These are phyloP conservation scores for Ophiostoma perfectum DNA, from an alignment of 2,329 filamentous ascomycete species.

Conservation along the genomic window DNA sequence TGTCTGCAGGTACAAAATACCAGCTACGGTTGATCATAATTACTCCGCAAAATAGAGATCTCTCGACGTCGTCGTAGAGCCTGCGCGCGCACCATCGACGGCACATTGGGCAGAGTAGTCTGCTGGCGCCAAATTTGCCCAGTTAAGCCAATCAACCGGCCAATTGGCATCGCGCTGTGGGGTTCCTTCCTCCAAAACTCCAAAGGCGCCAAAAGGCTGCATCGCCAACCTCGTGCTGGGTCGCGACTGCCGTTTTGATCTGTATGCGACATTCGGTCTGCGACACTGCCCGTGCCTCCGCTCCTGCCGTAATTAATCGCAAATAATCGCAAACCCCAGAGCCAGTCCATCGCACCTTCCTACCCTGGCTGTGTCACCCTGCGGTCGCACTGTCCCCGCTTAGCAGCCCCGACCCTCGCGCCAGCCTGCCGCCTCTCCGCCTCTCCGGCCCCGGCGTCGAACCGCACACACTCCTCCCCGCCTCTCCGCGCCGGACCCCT, in stretches of 20 bases:
- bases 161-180: conserved; percentile 1
- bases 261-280: background rate
- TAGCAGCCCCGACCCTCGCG: background rate
- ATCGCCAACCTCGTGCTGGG: conserved; percentile 2
- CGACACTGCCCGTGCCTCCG: background rate
- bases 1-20: background rate
- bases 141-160: background rate
- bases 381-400: conserved; percentile 8
- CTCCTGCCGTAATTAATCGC: background rate
- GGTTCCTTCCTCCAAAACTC: background rate
- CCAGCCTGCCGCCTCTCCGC: background rate
- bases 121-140: background rate
- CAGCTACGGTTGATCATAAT: background rate
- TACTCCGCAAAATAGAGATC: conserved; percentile 7
- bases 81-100: background rate
- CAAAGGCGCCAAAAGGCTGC: background rate
- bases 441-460: background rate
- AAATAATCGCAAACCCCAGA: background rate
- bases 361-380: background rate
- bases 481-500: background rate
- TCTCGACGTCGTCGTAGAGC: background rate
- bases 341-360: background rate
- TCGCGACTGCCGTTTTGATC: background rate
- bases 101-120: background rate
- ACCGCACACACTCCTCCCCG: background rate